Evolutionary conservation across 2,329 filamentous ascomycete genomes (phyloP).

Genomic region (Botrytis fragariae): DNA sequence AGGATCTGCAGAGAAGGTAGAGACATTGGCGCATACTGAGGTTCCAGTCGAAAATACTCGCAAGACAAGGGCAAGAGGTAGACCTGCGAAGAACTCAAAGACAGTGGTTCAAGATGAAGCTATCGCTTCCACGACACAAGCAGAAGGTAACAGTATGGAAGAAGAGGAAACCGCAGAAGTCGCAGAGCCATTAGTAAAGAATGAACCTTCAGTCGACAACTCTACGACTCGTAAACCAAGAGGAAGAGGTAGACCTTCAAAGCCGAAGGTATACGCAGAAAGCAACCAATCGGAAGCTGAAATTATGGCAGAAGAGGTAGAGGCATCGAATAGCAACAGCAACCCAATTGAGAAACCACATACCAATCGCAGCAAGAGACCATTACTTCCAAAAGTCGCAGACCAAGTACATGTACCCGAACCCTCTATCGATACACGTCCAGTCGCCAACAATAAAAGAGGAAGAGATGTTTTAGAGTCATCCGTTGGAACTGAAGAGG

Average conservation of each 20-base stretch:
- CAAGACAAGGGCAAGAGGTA: background rate
- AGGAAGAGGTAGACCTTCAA: background rate
- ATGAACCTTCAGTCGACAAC: background rate
- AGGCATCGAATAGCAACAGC: background rate
- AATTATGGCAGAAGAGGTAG: background rate
- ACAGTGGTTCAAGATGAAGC: background rate
- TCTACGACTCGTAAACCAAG: background rate
- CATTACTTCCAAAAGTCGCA: background rate
- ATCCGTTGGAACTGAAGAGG: background rate
- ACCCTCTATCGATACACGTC: background rate
- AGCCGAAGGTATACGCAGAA: background rate
- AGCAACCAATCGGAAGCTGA: background rate
- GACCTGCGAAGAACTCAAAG: background rate
- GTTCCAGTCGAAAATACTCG: background rate
- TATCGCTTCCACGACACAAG: background rate
- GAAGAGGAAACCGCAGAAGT: background rate
- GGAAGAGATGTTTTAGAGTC: background rate
- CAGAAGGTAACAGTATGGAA: background rate
- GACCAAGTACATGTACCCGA: background rate
- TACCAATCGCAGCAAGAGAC: background rate
- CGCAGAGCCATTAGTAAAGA: background rate
- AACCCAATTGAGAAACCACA: background rate
- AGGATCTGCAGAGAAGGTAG: background rate
- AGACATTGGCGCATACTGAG: conserved; percentile 5
- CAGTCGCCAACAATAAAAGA: background rate